Percentiles rank a stretch among this genome's conserved stretches.
Conservation (phyloP, 495 filamentous ascomycete species). For the Penicillium cosmopolitanum region DNA sequence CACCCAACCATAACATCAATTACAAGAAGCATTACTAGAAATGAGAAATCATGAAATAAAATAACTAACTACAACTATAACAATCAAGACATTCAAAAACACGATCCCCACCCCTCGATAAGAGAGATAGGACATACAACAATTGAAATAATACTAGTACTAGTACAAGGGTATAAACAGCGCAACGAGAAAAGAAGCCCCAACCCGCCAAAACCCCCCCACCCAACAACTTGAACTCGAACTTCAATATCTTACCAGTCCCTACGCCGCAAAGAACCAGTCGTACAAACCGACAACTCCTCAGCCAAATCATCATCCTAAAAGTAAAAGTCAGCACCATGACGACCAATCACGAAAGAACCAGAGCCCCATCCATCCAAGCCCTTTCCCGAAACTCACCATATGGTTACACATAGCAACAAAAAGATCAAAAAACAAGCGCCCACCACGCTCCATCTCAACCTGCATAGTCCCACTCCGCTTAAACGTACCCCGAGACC, state of each 20-base stretch:
- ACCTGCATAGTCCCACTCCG: constrained; percentile 94
- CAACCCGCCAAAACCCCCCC: constrained; percentile 7
- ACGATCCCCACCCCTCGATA: too few relatives aligned
- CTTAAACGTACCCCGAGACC: constrained; percentile 84
- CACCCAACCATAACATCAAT: too few relatives aligned
- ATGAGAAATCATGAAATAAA: too few relatives aligned
- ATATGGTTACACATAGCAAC: constrained; percentile 93
- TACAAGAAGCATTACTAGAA: not conserved
- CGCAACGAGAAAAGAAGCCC: constrained; percentile 5
- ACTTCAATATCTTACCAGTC: not conserved
- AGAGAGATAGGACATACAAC: not conserved
- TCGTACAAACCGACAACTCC: not conserved
- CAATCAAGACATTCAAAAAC: too few relatives aligned
- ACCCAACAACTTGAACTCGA: too few relatives aligned
- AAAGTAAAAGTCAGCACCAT: not conserved
- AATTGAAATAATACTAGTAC: constrained; percentile 7
- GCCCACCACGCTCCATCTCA: constrained; percentile 87
- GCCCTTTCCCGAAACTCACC: too few relatives aligned
- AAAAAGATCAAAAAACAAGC: constrained; percentile 91
- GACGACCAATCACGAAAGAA: not conserved
- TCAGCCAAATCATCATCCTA: constrained; percentile 5
- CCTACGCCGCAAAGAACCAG: not conserved
- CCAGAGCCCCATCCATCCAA: not conserved
- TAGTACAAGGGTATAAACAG: constrained; percentile 31
- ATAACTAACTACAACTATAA: too few relatives aligned